A percentile compares a stretch with the other conserved stretches of the same genome.
phyloP scores from a whole-genome alignment of 371 early-diverging fungal species.

The Mortierella sp. region DNA sequence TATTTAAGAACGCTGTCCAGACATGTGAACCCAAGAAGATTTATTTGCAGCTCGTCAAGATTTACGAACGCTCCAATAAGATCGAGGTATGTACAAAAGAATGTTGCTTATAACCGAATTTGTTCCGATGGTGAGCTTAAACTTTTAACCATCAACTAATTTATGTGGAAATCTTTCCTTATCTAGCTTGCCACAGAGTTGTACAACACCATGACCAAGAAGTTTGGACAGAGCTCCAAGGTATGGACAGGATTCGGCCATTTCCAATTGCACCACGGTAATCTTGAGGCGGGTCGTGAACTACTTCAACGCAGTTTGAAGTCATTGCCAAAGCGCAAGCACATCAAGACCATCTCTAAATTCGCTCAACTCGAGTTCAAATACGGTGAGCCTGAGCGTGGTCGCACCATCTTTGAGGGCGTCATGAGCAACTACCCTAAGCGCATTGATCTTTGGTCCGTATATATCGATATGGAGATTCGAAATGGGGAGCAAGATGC shows the following conservation, averaged over 20 bases:
- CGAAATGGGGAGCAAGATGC: constrained; percentile 75
- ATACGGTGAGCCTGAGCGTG: constrained; percentile 93
- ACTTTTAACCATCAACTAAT: not conserved
- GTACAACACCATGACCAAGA: constrained; percentile 82
- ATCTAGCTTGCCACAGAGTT: constrained; percentile 75
- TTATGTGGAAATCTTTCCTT: not conserved
- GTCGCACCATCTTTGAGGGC: constrained; percentile 96
- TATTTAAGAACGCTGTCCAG: constrained; percentile 87
- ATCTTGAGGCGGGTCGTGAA: constrained; percentile 83
- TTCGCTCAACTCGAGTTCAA: constrained; percentile 97
- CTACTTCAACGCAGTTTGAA: constrained; percentile 83
- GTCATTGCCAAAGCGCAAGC: constrained; percentile 92
- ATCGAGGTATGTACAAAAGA: constrained; percentile 60
- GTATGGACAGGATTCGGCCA: constrained; percentile 90
- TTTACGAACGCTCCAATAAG: constrained; percentile 90
- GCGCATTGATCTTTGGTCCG: constrained; percentile 94
- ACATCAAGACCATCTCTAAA: constrained; percentile 88
- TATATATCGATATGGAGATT: constrained; percentile 96
- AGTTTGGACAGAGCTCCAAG: constrained; percentile 89
- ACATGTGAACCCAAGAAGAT: constrained; percentile 90
- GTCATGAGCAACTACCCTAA: constrained; percentile 93
- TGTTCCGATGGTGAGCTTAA: not conserved
- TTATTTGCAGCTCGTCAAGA: constrained; percentile 86
- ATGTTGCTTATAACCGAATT: not conserved
- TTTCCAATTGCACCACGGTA: constrained; percentile 79